A percentile compares a stretch with the other conserved stretches of the same genome.
Conservation (phyloP, 495 filamentous ascomycete species). For the Xylaria sp. region DNA sequence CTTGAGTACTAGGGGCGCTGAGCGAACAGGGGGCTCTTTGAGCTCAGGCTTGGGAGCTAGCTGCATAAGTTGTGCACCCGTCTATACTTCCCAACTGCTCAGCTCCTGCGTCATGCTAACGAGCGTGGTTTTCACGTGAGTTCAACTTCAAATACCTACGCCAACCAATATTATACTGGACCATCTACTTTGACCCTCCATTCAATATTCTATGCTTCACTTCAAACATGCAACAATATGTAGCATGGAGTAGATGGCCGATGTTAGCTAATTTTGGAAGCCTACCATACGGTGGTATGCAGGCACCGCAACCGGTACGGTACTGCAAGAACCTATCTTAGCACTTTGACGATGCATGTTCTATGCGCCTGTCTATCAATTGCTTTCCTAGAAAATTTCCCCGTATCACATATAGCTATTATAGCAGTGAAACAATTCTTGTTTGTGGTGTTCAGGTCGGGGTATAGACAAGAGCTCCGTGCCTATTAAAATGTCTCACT, state of each 20-base stretch:
- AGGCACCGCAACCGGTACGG: neutral
- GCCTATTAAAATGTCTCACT: neutral
- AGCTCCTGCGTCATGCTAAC: slow-evolving; percentile 7
- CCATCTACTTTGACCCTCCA: neutral
- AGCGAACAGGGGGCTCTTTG: neutral
- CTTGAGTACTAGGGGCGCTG: neutral
- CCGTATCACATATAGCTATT: neutral
- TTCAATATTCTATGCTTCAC: neutral
- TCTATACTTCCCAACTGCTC: neutral
- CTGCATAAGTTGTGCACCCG: neutral
- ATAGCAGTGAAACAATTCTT: neutral
- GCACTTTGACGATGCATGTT: neutral
- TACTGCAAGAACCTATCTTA: neutral
- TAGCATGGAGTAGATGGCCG: neutral
- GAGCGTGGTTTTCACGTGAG: neutral
- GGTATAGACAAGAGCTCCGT: neutral
- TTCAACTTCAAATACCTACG: neutral
- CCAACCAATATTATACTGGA: neutral
- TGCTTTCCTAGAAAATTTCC: neutral
- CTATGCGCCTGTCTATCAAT: neutral
- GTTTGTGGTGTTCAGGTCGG: neutral
- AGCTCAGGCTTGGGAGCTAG: neutral
- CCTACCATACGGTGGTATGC: neutral
- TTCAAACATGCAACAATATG: neutral
- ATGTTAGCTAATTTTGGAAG: neutral